A percentile compares a stretch with the other conserved stretches of the same genome.
phyloP scores from a whole-genome alignment of 768 basidiomycete genomes.

The Lentinula detonsa region DNA sequence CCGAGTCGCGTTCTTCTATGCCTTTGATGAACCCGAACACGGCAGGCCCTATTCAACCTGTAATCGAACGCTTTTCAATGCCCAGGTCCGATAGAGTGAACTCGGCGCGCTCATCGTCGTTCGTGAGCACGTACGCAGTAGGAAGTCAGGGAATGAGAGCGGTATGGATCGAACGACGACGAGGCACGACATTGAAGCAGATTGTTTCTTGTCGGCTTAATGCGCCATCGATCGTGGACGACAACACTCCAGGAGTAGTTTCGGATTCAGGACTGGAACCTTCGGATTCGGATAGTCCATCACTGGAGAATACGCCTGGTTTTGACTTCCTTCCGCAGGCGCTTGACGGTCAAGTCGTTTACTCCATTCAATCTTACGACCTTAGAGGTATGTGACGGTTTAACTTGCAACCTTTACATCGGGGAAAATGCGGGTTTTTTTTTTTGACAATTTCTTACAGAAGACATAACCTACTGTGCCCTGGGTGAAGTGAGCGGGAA shows the following conservation, averaged over 20 bases:
- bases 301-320: not conserved
- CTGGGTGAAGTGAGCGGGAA: slow-evolving; percentile 39
- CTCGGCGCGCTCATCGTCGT: slow-evolving; percentile 16
- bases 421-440: too few relatives aligned
- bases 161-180: slow-evolving; percentile 49
- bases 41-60: not conserved
- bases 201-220: slow-evolving; percentile 33
- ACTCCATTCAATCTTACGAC: slow-evolving; percentile 30
- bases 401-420: not conserved
- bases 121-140: slow-evolving; percentile 42
- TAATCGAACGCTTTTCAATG: not conserved
- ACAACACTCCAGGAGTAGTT: not conserved
- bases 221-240: not conserved
- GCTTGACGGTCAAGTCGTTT: slow-evolving; percentile 24
- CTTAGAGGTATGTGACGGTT: slow-evolving; percentile 25
- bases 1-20: not conserved
- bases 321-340: not conserved
- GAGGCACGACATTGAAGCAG: slow-evolving; percentile 33
- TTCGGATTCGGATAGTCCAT: not conserved
- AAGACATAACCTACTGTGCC: slow-evolving; percentile 40
- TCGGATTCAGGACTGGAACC: not conserved
- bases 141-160: slow-evolving; percentile 46
- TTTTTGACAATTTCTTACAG: slow-evolving; percentile 16
- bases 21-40: not conserved
- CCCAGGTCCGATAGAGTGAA: not conserved